Conservation (phyloP, 2,329 filamentous ascomycete species). For the Colletotrichum abscissum region DNA sequence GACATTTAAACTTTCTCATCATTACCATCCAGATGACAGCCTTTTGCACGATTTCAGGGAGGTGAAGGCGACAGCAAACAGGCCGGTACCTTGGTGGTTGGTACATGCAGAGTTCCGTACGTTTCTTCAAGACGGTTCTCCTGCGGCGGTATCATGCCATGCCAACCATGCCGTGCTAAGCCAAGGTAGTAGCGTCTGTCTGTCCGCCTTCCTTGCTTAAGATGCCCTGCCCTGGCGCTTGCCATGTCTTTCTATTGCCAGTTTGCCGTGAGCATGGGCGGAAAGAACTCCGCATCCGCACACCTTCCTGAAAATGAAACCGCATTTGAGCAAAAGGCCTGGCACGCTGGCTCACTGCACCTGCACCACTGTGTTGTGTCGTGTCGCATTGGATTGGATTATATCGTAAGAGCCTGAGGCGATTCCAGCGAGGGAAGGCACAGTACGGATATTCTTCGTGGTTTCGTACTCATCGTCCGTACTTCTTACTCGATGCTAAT, state of each 20-base stretch:
- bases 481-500: neutral
- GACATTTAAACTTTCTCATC: neutral
- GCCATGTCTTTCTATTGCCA: neutral
- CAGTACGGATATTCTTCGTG: neutral
- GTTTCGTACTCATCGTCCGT: neutral
- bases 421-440: neutral
- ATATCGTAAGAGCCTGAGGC: neutral
- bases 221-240: neutral
- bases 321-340: constrained; percentile 11
- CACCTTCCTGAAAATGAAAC: constrained; percentile 32
- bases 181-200: neutral
- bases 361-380: constrained; percentile 24
- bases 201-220: neutral
- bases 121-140: neutral
- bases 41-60: neutral
- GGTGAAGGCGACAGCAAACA: neutral
- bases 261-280: neutral
- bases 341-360: constrained; percentile 6
- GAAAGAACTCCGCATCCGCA: constrained; percentile 31
- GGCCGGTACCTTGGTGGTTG: neutral
- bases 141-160: neutral
- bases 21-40: neutral
- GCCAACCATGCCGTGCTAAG: too few relatives aligned
- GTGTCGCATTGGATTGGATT: constrained; percentile 5
- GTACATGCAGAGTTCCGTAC: neutral